phyloP scores from a whole-genome alignment of 1,284 basidiomycete genomes.

The Sporisorium iseilematis-ciliati region DNA sequence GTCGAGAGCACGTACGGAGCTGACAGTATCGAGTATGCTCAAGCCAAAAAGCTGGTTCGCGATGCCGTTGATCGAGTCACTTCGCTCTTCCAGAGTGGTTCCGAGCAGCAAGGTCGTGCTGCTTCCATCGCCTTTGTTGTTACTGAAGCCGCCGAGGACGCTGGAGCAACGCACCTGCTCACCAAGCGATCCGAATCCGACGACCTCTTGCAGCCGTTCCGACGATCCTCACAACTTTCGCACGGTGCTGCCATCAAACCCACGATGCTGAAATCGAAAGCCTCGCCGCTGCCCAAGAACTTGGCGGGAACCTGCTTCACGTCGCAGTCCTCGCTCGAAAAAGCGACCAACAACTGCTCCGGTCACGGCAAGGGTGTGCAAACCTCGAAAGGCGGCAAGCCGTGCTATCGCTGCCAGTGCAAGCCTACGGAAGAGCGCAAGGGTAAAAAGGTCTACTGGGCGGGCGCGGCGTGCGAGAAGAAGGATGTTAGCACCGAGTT shows the following conservation, averaged over 20 bases:
- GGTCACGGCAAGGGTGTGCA: slow-evolving; percentile 59
- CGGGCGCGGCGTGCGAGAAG: slow-evolving; percentile 66
- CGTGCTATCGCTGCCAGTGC: slow-evolving; percentile 65
- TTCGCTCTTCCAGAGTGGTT: slow-evolving; percentile 26
- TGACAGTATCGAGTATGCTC: slow-evolving; percentile 30
- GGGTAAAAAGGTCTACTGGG: slow-evolving; percentile 54
- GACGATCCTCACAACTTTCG: slow-evolving; percentile 18
- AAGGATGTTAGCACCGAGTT: slow-evolving; percentile 59
- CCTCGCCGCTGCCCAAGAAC: slow-evolving; percentile 34
- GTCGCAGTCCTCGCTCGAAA: slow-evolving; percentile 37
- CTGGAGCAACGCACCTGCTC: slow-evolving; percentile 1
- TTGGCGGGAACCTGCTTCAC: slow-evolving; percentile 53
- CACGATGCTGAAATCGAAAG: background rate
- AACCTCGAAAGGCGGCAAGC: slow-evolving; percentile 51
- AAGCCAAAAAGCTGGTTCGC: slow-evolving; percentile 33
- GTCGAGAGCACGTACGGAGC: slow-evolving; percentile 43
- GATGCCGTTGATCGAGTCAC: slow-evolving; percentile 31
- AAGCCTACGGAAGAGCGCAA: slow-evolving; percentile 38
- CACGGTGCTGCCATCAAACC: slow-evolving; percentile 2
- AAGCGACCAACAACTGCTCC: slow-evolving; percentile 57
- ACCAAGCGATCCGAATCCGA: slow-evolving; percentile 28
- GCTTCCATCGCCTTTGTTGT: slow-evolving; percentile 48
- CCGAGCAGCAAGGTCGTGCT: slow-evolving; percentile 29
- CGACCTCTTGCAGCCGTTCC: slow-evolving; percentile 40
- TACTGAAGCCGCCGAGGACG: slow-evolving; percentile 21